phyloP scores from a whole-genome alignment of 306 rosid species.

The Ammopiptanthus mongolicus region DNA sequence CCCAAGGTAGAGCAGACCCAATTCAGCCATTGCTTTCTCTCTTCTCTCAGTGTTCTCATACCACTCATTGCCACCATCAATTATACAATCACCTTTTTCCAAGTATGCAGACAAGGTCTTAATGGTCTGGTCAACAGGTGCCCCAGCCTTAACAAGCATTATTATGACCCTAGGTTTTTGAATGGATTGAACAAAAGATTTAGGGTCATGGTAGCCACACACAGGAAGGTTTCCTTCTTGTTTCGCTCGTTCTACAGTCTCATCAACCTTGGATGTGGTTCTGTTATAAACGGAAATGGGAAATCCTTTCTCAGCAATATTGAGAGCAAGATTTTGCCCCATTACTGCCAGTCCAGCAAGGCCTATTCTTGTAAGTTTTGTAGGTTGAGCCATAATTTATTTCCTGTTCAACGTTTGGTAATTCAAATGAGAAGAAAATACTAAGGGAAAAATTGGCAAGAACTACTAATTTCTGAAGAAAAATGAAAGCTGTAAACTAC shows the following conservation, averaged over 20 bases:
- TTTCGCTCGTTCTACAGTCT: constrained; percentile 66
- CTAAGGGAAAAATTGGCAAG: neutral
- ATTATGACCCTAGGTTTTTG: constrained; percentile 73
- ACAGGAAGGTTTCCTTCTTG: constrained; percentile 74
- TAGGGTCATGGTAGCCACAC: constrained; percentile 70
- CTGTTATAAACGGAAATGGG: constrained; percentile 78
- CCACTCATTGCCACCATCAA: constrained; percentile 92
- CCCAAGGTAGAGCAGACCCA: constrained; percentile 76
- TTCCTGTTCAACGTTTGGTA: constrained; percentile 31
- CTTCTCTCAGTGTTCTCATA: constrained; percentile 87
- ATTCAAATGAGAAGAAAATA: neutral
- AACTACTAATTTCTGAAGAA: neutral
- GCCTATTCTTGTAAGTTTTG: constrained; percentile 57
- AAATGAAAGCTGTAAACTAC: neutral
- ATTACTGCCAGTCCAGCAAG: constrained; percentile 79
- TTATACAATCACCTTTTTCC: constrained; percentile 77
- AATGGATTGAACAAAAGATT: constrained; percentile 67
- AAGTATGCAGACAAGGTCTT: constrained; percentile 60
- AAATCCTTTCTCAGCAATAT: constrained; percentile 80
- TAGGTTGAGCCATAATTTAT: constrained; percentile 45
- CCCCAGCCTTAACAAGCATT: constrained; percentile 84
- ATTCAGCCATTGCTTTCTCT: constrained; percentile 54
- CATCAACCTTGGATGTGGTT: constrained; percentile 79
- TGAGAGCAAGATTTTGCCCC: constrained; percentile 86
- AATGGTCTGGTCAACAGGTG: constrained; percentile 77